These are phyloP conservation scores for Trametes gibbosa DNA, from an alignment of 768 basidiomycete species.

Conservation along the genomic window DNA sequence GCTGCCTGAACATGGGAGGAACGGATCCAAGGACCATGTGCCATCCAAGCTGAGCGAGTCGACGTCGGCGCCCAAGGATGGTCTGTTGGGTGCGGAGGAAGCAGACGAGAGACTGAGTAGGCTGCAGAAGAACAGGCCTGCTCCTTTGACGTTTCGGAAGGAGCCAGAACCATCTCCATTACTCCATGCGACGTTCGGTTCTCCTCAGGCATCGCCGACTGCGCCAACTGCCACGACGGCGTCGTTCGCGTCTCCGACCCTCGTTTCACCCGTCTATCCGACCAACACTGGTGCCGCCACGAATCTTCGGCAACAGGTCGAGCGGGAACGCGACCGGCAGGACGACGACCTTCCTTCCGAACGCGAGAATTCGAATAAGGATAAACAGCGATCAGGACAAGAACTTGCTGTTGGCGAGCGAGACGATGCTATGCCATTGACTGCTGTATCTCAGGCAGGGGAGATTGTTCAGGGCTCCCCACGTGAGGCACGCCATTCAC, in stretches of 20 bases:
- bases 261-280: conserved; percentile 17
- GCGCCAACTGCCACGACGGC: conserved; percentile 16
- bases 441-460: conserved; percentile 10
- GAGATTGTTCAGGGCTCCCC: conserved; percentile 6
- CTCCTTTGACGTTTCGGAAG: conserved; percentile 28
- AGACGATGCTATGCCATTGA: conserved; percentile 25
- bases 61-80: background rate
- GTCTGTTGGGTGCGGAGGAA: background rate
- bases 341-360: background rate
- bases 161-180: conserved; percentile 33
- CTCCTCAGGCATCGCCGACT: conserved; percentile 33
- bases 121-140: conserved; percentile 25
- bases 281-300: conserved; percentile 36
- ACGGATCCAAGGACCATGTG: conserved; percentile 2
- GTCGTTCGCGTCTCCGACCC: conserved; percentile 20
- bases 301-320: conserved; percentile 37
- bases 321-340: conserved; percentile 24
- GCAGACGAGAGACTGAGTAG: conserved; percentile 6
- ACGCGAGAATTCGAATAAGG: background rate
- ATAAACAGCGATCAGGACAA: conserved; percentile 24
- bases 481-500: background rate
- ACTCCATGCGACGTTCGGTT: conserved; percentile 42
- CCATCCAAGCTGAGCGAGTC: conserved; percentile 8
- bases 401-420: conserved; percentile 48
- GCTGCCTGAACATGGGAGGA: conserved; percentile 2